Conservation (phyloP, 345 rosid species). For the Salix caprea region DNA sequence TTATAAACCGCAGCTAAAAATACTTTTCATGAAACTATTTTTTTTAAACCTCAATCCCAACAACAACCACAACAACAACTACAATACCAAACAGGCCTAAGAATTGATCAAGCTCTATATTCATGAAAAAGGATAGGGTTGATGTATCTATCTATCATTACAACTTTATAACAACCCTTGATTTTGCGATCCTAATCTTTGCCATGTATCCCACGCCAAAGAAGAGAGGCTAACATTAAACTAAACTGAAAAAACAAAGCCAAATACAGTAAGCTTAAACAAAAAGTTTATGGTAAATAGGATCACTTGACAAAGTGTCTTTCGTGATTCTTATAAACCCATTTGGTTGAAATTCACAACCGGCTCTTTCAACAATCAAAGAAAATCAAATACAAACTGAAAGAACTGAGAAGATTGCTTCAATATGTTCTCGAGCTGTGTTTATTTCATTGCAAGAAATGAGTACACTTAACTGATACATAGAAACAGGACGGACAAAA, state of each 20-base stretch:
- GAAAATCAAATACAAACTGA: constrained; percentile 19
- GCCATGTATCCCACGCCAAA: not conserved
- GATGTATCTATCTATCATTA: not conserved
- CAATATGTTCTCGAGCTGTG: constrained; percentile 42
- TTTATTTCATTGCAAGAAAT: constrained; percentile 53
- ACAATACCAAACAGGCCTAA: too few relatives aligned
- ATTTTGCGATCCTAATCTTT: not conserved
- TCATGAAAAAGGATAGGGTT: not conserved
- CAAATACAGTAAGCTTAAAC: not conserved
- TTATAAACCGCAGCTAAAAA: too few relatives aligned
- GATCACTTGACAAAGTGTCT: not conserved
- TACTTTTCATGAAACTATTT: not conserved
- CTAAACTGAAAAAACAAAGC: not conserved
- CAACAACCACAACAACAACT: too few relatives aligned
- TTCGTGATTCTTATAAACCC: constrained; percentile 12
- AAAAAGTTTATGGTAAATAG: not conserved
- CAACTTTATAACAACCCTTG: constrained; percentile 8
- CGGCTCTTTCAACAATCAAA: constrained; percentile 20
- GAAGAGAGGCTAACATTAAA: not conserved
- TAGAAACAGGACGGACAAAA: constrained; percentile 7
- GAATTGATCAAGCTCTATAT: not conserved
- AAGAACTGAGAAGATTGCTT: constrained; percentile 24
- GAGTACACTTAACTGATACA: constrained; percentile 25
- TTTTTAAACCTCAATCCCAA: too few relatives aligned
- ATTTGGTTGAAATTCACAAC: constrained; percentile 19